phyloP scores from a whole-genome alignment of 768 basidiomycete species.

The Lanmaoa pseudosensibilis region DNA sequence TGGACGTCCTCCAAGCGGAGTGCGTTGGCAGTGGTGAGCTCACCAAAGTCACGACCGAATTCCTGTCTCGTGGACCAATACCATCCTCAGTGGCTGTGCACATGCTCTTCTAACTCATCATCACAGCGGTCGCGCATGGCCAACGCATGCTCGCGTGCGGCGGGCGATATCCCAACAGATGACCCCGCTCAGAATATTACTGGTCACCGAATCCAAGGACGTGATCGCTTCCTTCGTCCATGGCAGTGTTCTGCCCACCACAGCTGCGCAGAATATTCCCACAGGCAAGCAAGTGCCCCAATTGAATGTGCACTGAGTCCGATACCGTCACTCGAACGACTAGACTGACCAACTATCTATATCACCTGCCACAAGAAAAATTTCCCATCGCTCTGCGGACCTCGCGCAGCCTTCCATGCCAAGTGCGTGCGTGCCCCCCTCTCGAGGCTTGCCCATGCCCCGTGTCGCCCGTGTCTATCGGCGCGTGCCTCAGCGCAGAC shows the following conservation, averaged over 20 bases:
- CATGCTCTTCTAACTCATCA: background rate
- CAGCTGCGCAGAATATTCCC: background rate
- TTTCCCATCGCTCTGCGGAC: too few species aligned
- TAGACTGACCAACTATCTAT: too few species aligned
- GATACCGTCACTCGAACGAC: too few species aligned
- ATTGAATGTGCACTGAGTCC: too few species aligned
- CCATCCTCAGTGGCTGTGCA: constrained; percentile 11
- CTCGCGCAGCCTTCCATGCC: too few species aligned
- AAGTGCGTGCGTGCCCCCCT: too few species aligned
- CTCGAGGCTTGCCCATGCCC: background rate
- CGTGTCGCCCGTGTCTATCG: background rate
- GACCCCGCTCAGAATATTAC: too few species aligned
- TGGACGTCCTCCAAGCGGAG: background rate
- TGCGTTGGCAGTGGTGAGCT: background rate
- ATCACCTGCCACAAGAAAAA: too few species aligned
- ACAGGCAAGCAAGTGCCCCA: too few species aligned
- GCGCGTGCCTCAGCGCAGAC: background rate
- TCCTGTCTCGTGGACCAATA: background rate
- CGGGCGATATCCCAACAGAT: too few species aligned
- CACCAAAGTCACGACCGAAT: background rate
- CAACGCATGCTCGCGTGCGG: background rate
- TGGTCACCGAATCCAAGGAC: too few species aligned
- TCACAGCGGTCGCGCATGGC: background rate
- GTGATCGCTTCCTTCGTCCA: too few species aligned
- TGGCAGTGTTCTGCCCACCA: background rate